A percentile compares a stretch with the other conserved stretches of the same genome.
Evolutionary conservation across 345 rosid species (phyloP).

Genomic region (Eutrema japonicum): DNA sequence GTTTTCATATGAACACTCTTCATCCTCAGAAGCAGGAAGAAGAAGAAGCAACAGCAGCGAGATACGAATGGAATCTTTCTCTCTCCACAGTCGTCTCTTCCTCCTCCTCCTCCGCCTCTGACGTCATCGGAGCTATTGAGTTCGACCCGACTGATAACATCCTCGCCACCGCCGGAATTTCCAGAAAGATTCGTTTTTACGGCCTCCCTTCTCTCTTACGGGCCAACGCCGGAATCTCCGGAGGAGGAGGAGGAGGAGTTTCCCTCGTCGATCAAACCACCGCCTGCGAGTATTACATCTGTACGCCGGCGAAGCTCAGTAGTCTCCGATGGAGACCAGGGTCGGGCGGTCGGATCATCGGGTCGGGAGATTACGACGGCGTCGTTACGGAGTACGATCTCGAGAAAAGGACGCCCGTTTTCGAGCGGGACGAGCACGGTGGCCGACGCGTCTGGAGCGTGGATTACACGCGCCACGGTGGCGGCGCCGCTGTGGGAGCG

Average conservation of each 20-base stretch:
- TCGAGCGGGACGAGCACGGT: slow-evolving; percentile 94
- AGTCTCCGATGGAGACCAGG: slow-evolving; percentile 79
- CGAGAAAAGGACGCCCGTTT: slow-evolving; percentile 60
- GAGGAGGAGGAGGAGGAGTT: background rate
- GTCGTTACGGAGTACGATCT: slow-evolving; percentile 86
- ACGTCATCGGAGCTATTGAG: slow-evolving; percentile 79
- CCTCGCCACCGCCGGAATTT: slow-evolving; percentile 87
- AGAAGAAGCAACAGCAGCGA: slow-evolving; percentile 32
- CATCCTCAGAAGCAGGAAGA: slow-evolving; percentile 32
- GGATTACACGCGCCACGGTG: slow-evolving; percentile 55
- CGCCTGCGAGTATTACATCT: slow-evolving; percentile 62
- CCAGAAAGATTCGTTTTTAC: slow-evolving; percentile 81
- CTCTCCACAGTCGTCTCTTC: slow-evolving; percentile 66
- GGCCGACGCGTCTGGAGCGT: slow-evolving; percentile 93
- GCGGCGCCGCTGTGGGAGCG: slow-evolving; percentile 58
- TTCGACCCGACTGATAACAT: slow-evolving; percentile 66
- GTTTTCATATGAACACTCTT: slow-evolving; percentile 44
- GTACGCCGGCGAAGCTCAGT: slow-evolving; percentile 91
- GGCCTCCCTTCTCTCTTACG: slow-evolving; percentile 46
- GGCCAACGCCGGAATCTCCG: slow-evolving; percentile 10
- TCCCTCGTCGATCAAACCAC: slow-evolving; percentile 52
- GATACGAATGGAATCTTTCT: slow-evolving; percentile 74
- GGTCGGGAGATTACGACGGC: slow-evolving; percentile 92
- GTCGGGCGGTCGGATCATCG: slow-evolving; percentile 58
- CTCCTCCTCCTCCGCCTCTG: slow-evolving; percentile 48